Evolutionary conservation across 768 basidiomycete genomes (phyloP).

Genomic region (Tremella mesenterica): DNA sequence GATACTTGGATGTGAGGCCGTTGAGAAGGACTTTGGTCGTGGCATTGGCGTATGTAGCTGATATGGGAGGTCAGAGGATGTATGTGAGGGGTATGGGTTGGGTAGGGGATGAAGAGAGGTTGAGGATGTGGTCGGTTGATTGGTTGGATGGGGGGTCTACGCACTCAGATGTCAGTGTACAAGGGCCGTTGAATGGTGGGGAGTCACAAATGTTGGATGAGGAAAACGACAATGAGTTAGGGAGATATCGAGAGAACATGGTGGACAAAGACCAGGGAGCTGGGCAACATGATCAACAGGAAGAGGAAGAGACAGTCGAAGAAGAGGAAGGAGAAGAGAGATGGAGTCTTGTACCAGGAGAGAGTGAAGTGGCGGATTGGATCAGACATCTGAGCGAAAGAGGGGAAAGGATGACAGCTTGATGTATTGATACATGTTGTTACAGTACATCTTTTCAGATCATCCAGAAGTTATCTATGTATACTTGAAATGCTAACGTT

Average conservation of each 20-base stretch:
- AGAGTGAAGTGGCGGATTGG: slow-evolving; percentile 21
- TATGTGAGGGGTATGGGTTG: slow-evolving; percentile 18
- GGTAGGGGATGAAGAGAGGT: slow-evolving; percentile 29
- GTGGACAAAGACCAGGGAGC: no score
- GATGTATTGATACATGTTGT: not conserved
- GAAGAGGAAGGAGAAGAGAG: not conserved
- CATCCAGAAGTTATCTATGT: not conserved
- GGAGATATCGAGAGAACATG: no score
- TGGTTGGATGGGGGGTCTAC: slow-evolving; percentile 18
- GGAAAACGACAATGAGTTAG: no score
- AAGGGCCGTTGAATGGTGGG: no score
- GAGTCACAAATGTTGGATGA: no score
- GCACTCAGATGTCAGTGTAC: no score
- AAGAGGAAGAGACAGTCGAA: slow-evolving; percentile 2
- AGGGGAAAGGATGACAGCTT: slow-evolving; percentile 8
- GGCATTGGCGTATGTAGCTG: slow-evolving; percentile 62
- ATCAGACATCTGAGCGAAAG: slow-evolving; percentile 13
- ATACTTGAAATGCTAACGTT: not conserved
- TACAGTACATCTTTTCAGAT: not conserved
- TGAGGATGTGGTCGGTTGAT: slow-evolving; percentile 29
- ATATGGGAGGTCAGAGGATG: slow-evolving; percentile 53
- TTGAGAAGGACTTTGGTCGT: slow-evolving; percentile 54
- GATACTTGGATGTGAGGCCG: slow-evolving; percentile 52
- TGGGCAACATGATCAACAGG: no score
- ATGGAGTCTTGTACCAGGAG: slow-evolving; percentile 17